Conservation (phyloP, 108 stramenopile species). For the Nannochloropsis salina region DNA sequence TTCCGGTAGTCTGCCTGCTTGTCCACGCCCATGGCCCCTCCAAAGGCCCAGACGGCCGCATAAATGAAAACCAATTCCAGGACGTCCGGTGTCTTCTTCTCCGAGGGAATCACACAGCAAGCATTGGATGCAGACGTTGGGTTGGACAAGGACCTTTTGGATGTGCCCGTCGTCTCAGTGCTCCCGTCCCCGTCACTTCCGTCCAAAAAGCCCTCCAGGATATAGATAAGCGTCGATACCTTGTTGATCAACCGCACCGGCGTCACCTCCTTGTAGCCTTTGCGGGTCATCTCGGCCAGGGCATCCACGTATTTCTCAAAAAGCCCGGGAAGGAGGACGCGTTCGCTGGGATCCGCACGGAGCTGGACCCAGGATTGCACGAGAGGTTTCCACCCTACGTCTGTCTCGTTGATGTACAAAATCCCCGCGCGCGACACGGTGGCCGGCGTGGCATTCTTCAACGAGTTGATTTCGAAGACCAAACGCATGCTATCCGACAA, state of each 20-base stretch:
- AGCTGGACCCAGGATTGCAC: constrained; percentile 71
- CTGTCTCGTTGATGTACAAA: constrained; percentile 77
- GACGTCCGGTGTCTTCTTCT: constrained; percentile 57
- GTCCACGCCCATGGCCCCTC: constrained; percentile 76
- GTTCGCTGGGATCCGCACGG: constrained; percentile 57
- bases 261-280: constrained; percentile 72
- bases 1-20: constrained; percentile 69
- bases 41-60: constrained; percentile 82
- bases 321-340: constrained; percentile 61
- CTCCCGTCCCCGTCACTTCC: background rate
- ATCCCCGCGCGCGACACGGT: constrained; percentile 84
- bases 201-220: constrained; percentile 64
- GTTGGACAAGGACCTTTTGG: background rate
- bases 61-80: constrained; percentile 67
- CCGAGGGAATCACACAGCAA: constrained; percentile 54
- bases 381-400: constrained; percentile 79
- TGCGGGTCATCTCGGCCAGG: constrained; percentile 63
- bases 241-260: constrained; percentile 70
- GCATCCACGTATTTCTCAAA: constrained; percentile 77
- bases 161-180: background rate
- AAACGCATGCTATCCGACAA: constrained; percentile 77
- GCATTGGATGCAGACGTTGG: background rate
- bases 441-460: constrained; percentile 81
- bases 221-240: constrained; percentile 66
- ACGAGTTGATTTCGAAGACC: constrained; percentile 84